phyloP scores from a whole-genome alignment of 1,284 basidiomycete genomes.

The Sphagnurus paluster region DNA sequence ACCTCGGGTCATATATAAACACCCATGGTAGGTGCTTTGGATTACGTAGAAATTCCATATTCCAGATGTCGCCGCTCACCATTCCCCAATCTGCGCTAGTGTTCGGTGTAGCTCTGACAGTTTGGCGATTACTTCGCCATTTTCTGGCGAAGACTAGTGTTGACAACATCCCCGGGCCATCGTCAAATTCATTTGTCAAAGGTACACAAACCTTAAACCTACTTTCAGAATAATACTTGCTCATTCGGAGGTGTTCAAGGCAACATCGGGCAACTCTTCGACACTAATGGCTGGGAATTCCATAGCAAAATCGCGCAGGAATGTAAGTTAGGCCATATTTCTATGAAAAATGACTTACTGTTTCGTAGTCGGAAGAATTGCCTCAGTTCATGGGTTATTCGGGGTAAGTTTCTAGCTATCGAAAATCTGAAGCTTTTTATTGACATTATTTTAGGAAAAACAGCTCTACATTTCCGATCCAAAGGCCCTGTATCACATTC shows the following conservation, averaged over 20 bases:
- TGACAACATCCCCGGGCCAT: no score
- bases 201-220: conserved; percentile 4
- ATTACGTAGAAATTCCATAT: no score
- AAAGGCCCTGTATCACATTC: conserved; percentile 34
- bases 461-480: conserved; percentile 32
- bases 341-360: neutral
- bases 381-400: conserved; percentile 25
- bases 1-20: no score
- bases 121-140: no score
- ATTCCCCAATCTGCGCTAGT: no score
- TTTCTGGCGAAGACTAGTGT: no score
- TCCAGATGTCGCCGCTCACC: no score
- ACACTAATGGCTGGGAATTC: conserved; percentile 9
- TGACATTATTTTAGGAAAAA: conserved; percentile 22
- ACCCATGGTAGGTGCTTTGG: no score
- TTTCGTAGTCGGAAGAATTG: conserved; percentile 25
- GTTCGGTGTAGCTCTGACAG: no score
- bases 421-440: neutral
- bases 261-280: conserved; percentile 10
- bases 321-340: neutral
- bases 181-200: conserved; percentile 5
- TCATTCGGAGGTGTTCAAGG: no score
- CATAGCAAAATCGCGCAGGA: conserved; percentile 4
- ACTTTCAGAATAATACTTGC: no score
- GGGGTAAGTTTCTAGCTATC: conserved; percentile 21